Evolutionary conservation across 179 eudicot genomes (phyloP).

Genomic region (Vitellaria paradoxa): DNA sequence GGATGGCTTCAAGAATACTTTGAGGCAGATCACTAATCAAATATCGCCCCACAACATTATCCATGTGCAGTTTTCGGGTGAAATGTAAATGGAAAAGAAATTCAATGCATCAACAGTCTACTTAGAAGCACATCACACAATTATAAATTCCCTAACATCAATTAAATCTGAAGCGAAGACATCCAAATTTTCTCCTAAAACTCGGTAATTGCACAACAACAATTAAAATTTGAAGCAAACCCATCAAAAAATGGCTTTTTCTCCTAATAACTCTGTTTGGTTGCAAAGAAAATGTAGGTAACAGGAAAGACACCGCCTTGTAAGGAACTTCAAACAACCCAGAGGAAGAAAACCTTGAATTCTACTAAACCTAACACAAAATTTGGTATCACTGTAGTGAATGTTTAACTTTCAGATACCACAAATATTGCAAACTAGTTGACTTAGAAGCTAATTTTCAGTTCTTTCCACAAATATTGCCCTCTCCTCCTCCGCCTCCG

Average conservation of each 20-base stretch:
- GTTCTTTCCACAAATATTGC: no score
- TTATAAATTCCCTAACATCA: background rate
- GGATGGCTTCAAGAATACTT: constrained; percentile 74
- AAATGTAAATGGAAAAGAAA: background rate
- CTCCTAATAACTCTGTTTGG: background rate
- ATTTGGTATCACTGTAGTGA: no score
- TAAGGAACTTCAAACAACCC: background rate
- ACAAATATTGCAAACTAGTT: no score
- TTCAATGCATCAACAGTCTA: background rate
- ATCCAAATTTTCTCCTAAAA: no score
- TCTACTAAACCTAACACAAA: background rate
- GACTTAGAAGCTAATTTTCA: background rate
- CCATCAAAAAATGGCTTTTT: background rate
- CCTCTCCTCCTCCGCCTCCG: no score
- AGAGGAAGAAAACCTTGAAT: background rate
- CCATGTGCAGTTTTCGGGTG: constrained; percentile 31
- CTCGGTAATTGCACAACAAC: background rate
- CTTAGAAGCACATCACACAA: background rate
- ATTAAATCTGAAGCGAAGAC: no score
- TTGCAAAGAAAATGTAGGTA: background rate
- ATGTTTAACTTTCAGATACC: no score
- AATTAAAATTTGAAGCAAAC: no score
- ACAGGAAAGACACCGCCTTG: background rate
- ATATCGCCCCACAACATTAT: constrained; percentile 39
- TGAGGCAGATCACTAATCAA: constrained; percentile 79